phyloP scores from a whole-genome alignment of 805 yeast genomes.

The Peterozyma xylosa region DNA sequence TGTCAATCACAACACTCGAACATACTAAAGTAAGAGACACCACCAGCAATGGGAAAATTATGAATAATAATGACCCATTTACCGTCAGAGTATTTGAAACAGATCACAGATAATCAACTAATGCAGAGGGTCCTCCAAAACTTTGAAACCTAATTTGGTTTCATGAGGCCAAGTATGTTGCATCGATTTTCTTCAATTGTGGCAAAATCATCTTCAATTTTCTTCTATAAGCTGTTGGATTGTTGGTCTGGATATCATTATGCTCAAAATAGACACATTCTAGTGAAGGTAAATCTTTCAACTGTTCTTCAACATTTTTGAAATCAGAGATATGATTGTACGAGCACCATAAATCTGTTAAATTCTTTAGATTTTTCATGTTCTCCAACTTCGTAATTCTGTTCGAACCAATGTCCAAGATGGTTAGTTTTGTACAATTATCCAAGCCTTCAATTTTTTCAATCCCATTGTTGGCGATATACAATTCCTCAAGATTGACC shows the following conservation, averaged over 20 bases:
- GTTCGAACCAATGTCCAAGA: constrained; percentile 80
- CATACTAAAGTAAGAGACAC: too few relatives aligned
- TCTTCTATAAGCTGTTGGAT: constrained; percentile 78
- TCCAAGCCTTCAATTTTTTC: constrained; percentile 72
- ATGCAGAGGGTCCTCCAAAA: too few relatives aligned
- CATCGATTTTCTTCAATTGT: constrained; percentile 79
- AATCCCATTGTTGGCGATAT: constrained; percentile 80
- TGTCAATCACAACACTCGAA: too few relatives aligned
- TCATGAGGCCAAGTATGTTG: constrained; percentile 43
- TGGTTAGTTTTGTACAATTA: constrained; percentile 54
- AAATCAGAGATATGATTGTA: constrained; percentile 63
- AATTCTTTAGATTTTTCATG: constrained; percentile 51
- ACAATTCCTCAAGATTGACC: constrained; percentile 72
- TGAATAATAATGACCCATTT: too few relatives aligned
- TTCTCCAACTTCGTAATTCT: constrained; percentile 53
- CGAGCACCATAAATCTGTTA: constrained; percentile 94
- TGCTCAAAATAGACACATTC: constrained; percentile 93
- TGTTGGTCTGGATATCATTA: constrained; percentile 72
- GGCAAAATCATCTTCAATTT: constrained; percentile 69
- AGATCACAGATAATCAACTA: too few relatives aligned
- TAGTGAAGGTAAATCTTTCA: constrained; percentile 52
- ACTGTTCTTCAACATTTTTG: constrained; percentile 58
- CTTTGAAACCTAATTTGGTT: too few relatives aligned
- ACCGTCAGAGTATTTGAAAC: too few relatives aligned
- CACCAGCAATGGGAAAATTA: too few relatives aligned